These are phyloP conservation scores for Trametes punicea DNA, from an alignment of 768 basidiomycete species.

Conservation along the genomic window DNA sequence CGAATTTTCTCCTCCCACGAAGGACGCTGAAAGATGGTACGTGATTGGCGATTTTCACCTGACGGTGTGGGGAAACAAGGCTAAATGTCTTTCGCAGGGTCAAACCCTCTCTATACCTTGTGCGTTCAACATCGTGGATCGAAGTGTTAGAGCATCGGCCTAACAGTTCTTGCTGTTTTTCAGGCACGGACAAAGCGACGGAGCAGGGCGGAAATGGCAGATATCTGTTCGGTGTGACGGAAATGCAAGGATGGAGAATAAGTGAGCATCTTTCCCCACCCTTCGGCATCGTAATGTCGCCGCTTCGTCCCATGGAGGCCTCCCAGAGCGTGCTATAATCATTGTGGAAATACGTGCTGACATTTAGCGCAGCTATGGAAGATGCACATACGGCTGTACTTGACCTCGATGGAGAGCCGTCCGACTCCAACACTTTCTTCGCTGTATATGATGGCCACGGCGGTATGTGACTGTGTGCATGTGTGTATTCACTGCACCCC, in stretches of 20 bases:
- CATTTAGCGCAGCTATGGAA: constrained; percentile 78
- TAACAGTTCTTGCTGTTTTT: constrained; percentile 1
- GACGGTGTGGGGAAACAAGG: neutral
- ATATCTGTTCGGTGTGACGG: constrained; percentile 75
- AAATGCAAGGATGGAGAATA: constrained; percentile 99
- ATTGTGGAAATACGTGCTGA: neutral
- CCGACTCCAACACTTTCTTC: constrained; percentile 72
- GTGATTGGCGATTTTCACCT: constrained; percentile 12
- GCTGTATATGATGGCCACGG: constrained; percentile 99
- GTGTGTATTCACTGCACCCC: neutral
- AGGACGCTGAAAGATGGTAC: constrained; percentile 19
- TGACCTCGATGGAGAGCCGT: constrained; percentile 52
- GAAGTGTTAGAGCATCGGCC: neutral
- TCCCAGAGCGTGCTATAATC: neutral
- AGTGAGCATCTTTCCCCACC: constrained; percentile 55
- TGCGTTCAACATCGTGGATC: neutral
- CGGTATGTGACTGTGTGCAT: constrained; percentile 46
- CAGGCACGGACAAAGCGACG: constrained; percentile 82
- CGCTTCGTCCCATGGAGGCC: neutral
- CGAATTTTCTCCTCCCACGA: neutral
- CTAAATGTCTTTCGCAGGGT: constrained; percentile 19
- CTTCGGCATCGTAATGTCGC: neutral
- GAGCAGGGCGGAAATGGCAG: constrained; percentile 67
- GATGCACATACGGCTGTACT: constrained; percentile 84
- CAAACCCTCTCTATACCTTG: constrained; percentile 31